Percentiles rank a stretch among this genome's conserved stretches.
phyloP scores from a whole-genome alignment of 371 early-diverging fungal genomes.

The Dichotomocladium elegans region DNA sequence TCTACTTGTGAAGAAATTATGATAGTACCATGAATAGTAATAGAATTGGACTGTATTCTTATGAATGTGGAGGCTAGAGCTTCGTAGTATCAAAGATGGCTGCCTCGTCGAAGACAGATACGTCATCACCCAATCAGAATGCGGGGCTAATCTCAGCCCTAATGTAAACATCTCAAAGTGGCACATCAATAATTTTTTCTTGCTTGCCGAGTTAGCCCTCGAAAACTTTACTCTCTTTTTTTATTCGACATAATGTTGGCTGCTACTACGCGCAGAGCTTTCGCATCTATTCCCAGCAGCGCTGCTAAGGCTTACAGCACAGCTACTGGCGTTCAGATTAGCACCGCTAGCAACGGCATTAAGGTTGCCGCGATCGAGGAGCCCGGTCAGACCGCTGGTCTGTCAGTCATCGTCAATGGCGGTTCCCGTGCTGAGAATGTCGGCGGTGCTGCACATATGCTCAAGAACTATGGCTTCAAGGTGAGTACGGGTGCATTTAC shows the following conservation, averaged over 20 bases:
- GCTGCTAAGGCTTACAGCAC: conserved; percentile 58
- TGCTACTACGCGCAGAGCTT: conserved; percentile 59
- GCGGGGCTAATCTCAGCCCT: no score
- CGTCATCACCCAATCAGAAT: no score
- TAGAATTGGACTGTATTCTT: no score
- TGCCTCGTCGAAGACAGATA: no score
- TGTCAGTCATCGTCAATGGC: conserved; percentile 87
- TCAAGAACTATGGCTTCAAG: conserved; percentile 92
- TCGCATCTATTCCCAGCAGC: conserved; percentile 50
- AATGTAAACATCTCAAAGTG: no score
- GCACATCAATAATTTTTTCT: no score
- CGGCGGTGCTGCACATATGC: conserved; percentile 84
- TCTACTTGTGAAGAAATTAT: no score
- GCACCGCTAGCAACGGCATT: conserved; percentile 53
- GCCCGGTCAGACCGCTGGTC: conserved; percentile 68
- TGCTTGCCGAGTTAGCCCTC: no score
- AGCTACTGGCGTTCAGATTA: conserved; percentile 38
- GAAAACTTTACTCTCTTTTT: conserved; percentile 8
- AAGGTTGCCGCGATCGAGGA: conserved; percentile 62
- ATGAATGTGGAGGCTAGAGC: no score
- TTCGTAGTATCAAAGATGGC: no score
- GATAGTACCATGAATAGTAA: no score
- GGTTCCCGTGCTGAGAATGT: conserved; percentile 85
- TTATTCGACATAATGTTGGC: conserved; percentile 54
- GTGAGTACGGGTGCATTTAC: conserved; percentile 38